Evolutionary conservation across 2,329 filamentous ascomycete species (phyloP).

Genomic region (Myriosclerotinia curreyana): DNA sequence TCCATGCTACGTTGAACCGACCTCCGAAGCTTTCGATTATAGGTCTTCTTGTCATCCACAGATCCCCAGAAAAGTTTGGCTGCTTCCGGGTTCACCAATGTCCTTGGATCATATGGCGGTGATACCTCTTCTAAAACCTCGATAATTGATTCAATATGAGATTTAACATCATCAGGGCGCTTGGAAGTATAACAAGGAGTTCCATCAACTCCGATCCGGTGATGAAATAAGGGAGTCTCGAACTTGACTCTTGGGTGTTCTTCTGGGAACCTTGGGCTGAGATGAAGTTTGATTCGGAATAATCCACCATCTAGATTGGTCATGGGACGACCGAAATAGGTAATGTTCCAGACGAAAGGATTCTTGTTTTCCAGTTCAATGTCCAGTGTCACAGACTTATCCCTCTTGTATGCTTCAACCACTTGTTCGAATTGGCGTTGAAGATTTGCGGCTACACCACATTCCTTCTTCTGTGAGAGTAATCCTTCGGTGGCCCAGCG

Average conservation of each 20-base stretch:
- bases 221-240: slow-evolving; percentile 80
- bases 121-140: slow-evolving; percentile 80
- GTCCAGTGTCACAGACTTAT: slow-evolving; percentile 68
- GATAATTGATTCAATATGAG: slow-evolving; percentile 82
- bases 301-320: slow-evolving; percentile 90
- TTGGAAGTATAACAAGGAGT: slow-evolving; percentile 78
- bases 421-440: slow-evolving; percentile 83
- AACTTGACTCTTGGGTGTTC: slow-evolving; percentile 83
- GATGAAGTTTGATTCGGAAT: slow-evolving; percentile 73
- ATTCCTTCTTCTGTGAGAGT: slow-evolving; percentile 59
- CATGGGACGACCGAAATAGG: slow-evolving; percentile 88
- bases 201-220: slow-evolving; percentile 76
- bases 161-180: slow-evolving; percentile 70
- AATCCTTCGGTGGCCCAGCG: slow-evolving; percentile 70
- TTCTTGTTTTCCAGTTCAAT: slow-evolving; percentile 75
- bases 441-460: slow-evolving; percentile 76
- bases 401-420: slow-evolving; percentile 67
- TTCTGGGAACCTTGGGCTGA: slow-evolving; percentile 82
- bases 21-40: slow-evolving; percentile 76
- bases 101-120: slow-evolving; percentile 85
- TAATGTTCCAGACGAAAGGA: slow-evolving; percentile 84
- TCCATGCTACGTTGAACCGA: slow-evolving; percentile 70
- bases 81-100: slow-evolving; percentile 81
- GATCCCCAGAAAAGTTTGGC: slow-evolving; percentile 84
- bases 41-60: slow-evolving; percentile 74